Evolutionary conservation across 306 rosid genomes (phyloP).

Genomic region (Hylodesmum podocarpum): DNA sequence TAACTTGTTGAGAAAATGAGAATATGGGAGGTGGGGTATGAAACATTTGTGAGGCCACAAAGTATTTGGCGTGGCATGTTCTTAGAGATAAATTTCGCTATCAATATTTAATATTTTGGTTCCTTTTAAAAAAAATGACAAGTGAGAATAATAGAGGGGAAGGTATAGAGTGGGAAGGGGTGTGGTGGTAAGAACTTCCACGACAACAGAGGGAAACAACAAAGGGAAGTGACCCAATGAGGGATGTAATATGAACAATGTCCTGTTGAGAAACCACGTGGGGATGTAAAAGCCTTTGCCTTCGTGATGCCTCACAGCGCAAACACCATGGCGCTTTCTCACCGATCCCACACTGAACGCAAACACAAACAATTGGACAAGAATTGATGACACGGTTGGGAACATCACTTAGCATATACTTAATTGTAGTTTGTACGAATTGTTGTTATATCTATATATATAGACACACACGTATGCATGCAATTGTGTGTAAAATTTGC

Average conservation of each 20-base stretch:
- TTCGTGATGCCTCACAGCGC: background rate
- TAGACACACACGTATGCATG: too few species aligned
- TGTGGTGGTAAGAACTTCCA: constrained; percentile 38
- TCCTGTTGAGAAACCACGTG: background rate
- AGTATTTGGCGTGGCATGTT: constrained; percentile 37
- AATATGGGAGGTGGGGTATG: background rate
- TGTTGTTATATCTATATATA: too few species aligned
- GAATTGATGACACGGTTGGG: background rate
- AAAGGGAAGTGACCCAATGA: background rate
- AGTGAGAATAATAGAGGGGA: background rate
- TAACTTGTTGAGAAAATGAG: background rate
- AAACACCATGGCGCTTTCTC: background rate
- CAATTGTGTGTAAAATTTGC: too few species aligned
- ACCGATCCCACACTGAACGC: background rate
- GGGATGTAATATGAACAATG: background rate
- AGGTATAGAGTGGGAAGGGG: background rate
- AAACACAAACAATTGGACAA: background rate
- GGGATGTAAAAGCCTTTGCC: background rate
- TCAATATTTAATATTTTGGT: constrained; percentile 36
- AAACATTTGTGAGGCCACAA: constrained; percentile 38
- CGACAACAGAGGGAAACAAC: constrained; percentile 19
- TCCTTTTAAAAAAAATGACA: constrained; percentile 41
- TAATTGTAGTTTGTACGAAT: background rate
- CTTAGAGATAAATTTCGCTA: constrained; percentile 34
- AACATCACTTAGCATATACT: too few species aligned